Evolutionary conservation across 2,329 filamentous ascomycete genomes (phyloP), one percentile per base, ranked within the genome.

Genomic region (Alternaria gaisen): DNA sequence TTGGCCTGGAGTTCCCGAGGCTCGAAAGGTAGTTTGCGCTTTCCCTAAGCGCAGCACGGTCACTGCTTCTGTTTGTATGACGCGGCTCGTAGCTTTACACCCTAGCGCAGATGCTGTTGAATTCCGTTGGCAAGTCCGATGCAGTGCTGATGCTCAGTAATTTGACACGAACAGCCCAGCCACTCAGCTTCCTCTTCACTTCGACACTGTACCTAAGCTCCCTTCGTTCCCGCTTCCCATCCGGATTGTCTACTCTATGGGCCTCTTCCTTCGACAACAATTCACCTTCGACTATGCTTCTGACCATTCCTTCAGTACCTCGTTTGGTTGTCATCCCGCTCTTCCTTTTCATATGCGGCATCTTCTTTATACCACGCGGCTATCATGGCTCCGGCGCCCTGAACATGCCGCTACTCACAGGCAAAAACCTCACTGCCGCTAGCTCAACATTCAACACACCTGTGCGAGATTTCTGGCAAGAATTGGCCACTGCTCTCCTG

Each of bases 391-490:
- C 58, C 7, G 28, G 50, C 14, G 28, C 43, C n/a, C 32, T 59
- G n/a, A 28, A 54, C 20, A 16, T 52, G 16, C 26, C 53, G 6
- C 24, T 57, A 4, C 26, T 51, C 36, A 54, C 44, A 2, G 55
- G 53, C 16, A 57, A 50, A n/a, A 67, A 67, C 38, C 34, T 65
- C 36, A 68, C 66, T 24, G 64, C 61, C 20, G 30, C 50, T 36
- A 60, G 62, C 30, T 67, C 66, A 12, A 66, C 51, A 6, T 69
- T 69, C 59, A 60, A 51, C 30, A 28, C 38, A 26, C 47, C 64
- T 12, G 58, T 65, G 5, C 53, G 58, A 30, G 43, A 60, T 8
- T 69, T 69, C 32, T 69, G 66, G 66, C 47, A 58, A n/a, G 64
- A 69, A 12, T 56, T 69, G 12, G 60, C 56, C 18, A 53, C 60